These are phyloP conservation scores for Fusarium protoensiforme DNA, from an alignment of 2,329 filamentous ascomycete genomes.

Conservation along the genomic window DNA sequence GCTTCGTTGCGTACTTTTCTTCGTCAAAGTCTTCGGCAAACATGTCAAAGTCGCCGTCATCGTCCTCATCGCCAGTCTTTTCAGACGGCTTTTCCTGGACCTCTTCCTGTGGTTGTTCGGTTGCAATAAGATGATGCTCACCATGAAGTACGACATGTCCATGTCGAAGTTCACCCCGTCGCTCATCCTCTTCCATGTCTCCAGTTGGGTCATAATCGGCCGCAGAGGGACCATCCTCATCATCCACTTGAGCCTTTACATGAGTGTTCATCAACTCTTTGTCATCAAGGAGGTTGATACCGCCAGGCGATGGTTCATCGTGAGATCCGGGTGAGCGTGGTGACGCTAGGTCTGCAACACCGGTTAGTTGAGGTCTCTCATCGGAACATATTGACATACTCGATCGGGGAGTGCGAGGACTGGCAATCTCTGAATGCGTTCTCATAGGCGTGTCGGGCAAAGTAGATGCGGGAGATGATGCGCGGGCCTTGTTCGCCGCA, in stretches of 20 bases:
- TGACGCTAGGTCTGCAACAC: constrained; percentile 50
- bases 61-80: constrained; percentile 52
- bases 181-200: constrained; percentile 87
- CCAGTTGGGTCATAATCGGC: constrained; percentile 91
- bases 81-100: constrained; percentile 41
- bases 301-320: constrained; percentile 66
- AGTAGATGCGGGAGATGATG: constrained; percentile 64
- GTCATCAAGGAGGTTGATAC: constrained; percentile 73
- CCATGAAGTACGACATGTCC: constrained; percentile 65
- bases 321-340: constrained; percentile 58
- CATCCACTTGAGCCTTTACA: constrained; percentile 52
- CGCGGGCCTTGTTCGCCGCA: constrained; percentile 62
- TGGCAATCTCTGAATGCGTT: constrained; percentile 47
- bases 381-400: constrained; percentile 49
- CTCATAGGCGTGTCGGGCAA: constrained; percentile 55
- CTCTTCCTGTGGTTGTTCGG: constrained; percentile 40
- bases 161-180: constrained; percentile 74
- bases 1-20: constrained; percentile 69
- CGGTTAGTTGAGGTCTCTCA: constrained; percentile 37
- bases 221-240: constrained; percentile 84
- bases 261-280: constrained; percentile 73
- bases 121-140: constrained; percentile 48
- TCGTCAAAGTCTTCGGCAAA: constrained; percentile 85
- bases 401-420: constrained; percentile 61
- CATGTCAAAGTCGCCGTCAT: constrained; percentile 78